Evolutionary conservation across 164 flowering plant genomes (phyloP).

Genomic region (Tinospora cordifolia): DNA sequence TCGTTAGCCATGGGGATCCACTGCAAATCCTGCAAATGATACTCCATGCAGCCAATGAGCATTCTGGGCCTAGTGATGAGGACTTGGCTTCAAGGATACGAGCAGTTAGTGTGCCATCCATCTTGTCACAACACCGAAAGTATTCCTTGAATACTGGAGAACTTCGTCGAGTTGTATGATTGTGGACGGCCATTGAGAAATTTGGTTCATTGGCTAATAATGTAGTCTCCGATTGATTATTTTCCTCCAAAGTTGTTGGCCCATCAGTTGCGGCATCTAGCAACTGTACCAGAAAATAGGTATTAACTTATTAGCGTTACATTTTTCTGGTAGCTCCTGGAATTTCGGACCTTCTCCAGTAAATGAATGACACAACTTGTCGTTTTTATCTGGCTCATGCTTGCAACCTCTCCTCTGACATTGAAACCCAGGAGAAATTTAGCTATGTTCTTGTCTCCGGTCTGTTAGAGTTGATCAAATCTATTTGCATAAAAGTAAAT

Average conservation of each 20-base stretch:
- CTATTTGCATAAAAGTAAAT: too few species aligned
- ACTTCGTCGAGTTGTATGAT: slow-evolving; percentile 40
- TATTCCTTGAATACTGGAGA: slow-evolving; percentile 72
- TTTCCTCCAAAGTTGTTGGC: neutral
- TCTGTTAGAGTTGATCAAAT: too few species aligned
- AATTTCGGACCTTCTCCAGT: neutral
- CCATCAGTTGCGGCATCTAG: neutral
- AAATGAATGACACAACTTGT: neutral
- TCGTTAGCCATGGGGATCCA: slow-evolving; percentile 96
- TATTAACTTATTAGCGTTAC: neutral
- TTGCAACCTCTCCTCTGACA: too few species aligned
- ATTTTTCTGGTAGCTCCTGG: neutral
- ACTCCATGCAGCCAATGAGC: slow-evolving; percentile 41
- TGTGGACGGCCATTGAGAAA: neutral
- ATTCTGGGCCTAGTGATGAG: slow-evolving; percentile 15
- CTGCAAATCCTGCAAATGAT: slow-evolving; percentile 81
- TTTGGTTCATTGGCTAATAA: neutral
- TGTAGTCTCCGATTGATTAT: neutral
- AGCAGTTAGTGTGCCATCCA: slow-evolving; percentile 35
- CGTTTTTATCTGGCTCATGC: too few species aligned
- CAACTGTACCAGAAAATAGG: neutral
- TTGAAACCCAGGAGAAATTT: too few species aligned
- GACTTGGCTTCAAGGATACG: slow-evolving; percentile 45
- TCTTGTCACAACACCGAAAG: slow-evolving; percentile 76
- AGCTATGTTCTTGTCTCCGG: too few species aligned